Evolutionary conservation across 306 rosid genomes (phyloP).

Genomic region (Amphicarpaea edgeworthii): DNA sequence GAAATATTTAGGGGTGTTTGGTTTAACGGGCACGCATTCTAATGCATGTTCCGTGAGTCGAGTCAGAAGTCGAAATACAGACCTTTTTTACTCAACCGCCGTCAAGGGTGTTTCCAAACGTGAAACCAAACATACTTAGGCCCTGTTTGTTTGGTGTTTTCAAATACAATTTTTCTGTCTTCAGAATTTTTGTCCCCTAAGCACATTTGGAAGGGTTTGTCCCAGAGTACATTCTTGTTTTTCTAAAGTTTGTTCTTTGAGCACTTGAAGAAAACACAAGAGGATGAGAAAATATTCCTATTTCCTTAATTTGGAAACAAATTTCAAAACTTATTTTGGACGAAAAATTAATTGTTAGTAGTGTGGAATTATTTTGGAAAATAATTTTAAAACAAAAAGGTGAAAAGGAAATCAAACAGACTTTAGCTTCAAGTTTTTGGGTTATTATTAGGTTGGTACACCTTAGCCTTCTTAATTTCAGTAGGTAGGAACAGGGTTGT

Average conservation of each 20-base stretch:
- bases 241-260: too few relatives aligned
- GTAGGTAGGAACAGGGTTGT: background rate
- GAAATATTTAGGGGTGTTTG: constrained; percentile 3
- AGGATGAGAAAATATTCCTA: background rate
- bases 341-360: constrained; percentile 4
- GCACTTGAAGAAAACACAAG: too few relatives aligned
- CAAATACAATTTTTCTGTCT: background rate
- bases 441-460: constrained; percentile 10
- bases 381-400: background rate
- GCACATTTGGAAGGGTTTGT: too few relatives aligned
- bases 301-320: background rate
- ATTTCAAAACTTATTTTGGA: background rate
- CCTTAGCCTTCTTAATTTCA: constrained; percentile 5
- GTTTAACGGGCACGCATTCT: too few relatives aligned
- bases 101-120: too few relatives aligned
- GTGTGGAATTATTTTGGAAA: background rate
- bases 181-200: too few relatives aligned
- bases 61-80: too few relatives aligned
- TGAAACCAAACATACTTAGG: too few relatives aligned
- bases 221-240: too few relatives aligned
- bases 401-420: background rate
- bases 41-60: too few relatives aligned
- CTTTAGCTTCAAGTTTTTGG: constrained; percentile 19
- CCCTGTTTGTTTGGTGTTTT: background rate
- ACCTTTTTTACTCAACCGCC: too few relatives aligned